Base-by-base conservation (phyloP, 495 filamentous ascomycete genomes). In the Penicillium psychrofluorescens region DNA sequence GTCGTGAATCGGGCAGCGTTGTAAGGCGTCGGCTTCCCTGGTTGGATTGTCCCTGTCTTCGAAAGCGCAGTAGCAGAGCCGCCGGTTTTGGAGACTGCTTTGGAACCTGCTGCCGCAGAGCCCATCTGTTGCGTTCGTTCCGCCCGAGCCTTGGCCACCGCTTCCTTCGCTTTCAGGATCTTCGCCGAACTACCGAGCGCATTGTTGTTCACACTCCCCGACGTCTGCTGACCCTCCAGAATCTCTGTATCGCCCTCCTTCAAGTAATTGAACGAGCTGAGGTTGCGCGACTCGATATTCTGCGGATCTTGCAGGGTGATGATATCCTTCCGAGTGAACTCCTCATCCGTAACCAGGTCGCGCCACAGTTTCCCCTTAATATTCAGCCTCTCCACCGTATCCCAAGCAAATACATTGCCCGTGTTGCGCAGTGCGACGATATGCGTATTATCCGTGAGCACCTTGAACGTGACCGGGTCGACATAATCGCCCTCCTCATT, bases 351-450 rank as follows among this genome's bases (percentile, higher is more conserved):
- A 11, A 97, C 81, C 6, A 99, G 67, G 64, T 99, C 92, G 41
- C 72, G 74, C 92, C 92, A 99, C 72, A 94, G 82, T 78, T 95
- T 99, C 40, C 90, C 80, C 70, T 97, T 99, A 64, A 97, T 83
- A 66, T 99, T 99, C 61, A 97, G 76, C 49, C 88, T 76, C 62
- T 97, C 88, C 9, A 97, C 77, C 2, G 92, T 99, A 58, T 97
- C 92, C 79, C 83, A 95, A 8, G 90, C 81, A 58, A 95, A 99
- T 7, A 95, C 94, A 67, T 97, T 97, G 30, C 88, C 89, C 32
- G 88, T 86, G 53, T 86, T 88, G 38, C 82, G 73, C 46, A 99
- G 69, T 28, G 90, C 90, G 36, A 97, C 87, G 36, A 99, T 85
- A 60, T 99, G 92, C 8, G 94, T 95, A 61, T 96, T 97, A 59